A percentile compares a stretch with the other conserved stretches of the same genome.
These are phyloP conservation scores for Tulasnella sp. DNA, from an alignment of 768 basidiomycete genomes.

Conservation along the genomic window DNA sequence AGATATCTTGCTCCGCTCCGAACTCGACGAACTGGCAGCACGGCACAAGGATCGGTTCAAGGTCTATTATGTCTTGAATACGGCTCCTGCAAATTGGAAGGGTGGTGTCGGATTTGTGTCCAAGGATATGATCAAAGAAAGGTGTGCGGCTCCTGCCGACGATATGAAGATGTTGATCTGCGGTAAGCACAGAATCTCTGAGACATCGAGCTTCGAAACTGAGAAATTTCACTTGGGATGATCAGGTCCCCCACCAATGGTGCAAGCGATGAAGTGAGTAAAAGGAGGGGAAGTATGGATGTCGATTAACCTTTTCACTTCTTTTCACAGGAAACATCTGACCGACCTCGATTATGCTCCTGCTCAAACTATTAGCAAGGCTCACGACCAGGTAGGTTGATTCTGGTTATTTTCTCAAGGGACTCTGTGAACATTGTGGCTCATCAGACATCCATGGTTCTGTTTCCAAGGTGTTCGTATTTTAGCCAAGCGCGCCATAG, in stretches of 20 bases:
- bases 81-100: conserved; percentile 74
- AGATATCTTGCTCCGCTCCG: conserved; percentile 82
- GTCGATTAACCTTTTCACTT: background rate
- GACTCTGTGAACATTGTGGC: too few species aligned
- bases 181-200: conserved; percentile 33
- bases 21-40: conserved; percentile 66
- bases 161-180: conserved; percentile 80
- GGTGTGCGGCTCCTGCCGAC: conserved; percentile 51
- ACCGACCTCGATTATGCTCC: conserved; percentile 76
- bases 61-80: conserved; percentile 87
- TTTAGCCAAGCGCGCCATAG: too few species aligned
- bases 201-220: background rate
- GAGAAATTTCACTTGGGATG: too few species aligned
- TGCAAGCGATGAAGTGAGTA: conserved; percentile 61
- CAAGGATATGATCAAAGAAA: conserved; percentile 76
- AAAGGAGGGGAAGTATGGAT: background rate
- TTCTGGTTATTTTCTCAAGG: background rate
- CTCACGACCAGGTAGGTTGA: conserved; percentile 60
- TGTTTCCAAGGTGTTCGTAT: too few species aligned
- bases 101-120: conserved; percentile 88
- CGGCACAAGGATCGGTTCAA: conserved; percentile 56
- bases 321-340: conserved; percentile 59
- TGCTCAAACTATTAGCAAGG: conserved; percentile 84
- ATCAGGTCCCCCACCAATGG: conserved; percentile 65
- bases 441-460: too few species aligned